Percentiles rank a stretch among this genome's conserved stretches.
Conservation (phyloP, 768 basidiomycete species). For the Boletus speciosus region DNA sequence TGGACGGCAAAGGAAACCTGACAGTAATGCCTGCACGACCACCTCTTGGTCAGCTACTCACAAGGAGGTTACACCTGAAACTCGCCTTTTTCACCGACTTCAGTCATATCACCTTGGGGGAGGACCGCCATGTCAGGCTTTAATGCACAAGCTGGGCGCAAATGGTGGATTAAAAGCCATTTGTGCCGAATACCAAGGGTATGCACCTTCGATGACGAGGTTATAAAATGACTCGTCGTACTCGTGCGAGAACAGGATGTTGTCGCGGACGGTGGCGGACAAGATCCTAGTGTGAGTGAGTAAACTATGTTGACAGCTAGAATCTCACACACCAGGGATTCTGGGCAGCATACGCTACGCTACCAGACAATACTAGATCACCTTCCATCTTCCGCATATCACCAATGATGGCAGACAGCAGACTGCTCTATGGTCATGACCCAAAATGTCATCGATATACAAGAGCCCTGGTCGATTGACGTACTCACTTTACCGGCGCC, state of each 20-base stretch:
- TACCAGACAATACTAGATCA: conserved; percentile 62
- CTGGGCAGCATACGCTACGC: conserved; percentile 80
- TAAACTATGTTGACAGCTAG: neutral
- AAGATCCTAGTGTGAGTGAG: conserved; percentile 54
- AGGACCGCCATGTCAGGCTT: conserved; percentile 76
- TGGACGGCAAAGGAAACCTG: conserved; percentile 17
- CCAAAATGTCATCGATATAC: too few relatives aligned
- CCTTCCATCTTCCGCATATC: conserved; percentile 83
- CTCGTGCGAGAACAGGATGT: conserved; percentile 88
- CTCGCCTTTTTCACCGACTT: conserved; percentile 81
- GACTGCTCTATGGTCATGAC: conserved; percentile 49
- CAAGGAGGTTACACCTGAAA: neutral
- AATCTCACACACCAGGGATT: conserved; percentile 64
- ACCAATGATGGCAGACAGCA: conserved; percentile 78
- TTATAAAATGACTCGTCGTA: conserved; percentile 86
- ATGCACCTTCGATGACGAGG: conserved; percentile 69
- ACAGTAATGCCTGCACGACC: conserved; percentile 52
- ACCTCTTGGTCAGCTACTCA: neutral
- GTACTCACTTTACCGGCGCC: conserved; percentile 78
- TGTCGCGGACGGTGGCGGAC: conserved; percentile 81
- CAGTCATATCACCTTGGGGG: conserved; percentile 77
- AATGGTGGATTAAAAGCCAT: neutral
- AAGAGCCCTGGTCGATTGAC: neutral
- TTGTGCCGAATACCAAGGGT: neutral
- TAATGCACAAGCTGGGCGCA: conserved; percentile 71